Base-by-base conservation (phyloP, 805 yeast species). In the Kodamaea nitidulidarum region DNA sequence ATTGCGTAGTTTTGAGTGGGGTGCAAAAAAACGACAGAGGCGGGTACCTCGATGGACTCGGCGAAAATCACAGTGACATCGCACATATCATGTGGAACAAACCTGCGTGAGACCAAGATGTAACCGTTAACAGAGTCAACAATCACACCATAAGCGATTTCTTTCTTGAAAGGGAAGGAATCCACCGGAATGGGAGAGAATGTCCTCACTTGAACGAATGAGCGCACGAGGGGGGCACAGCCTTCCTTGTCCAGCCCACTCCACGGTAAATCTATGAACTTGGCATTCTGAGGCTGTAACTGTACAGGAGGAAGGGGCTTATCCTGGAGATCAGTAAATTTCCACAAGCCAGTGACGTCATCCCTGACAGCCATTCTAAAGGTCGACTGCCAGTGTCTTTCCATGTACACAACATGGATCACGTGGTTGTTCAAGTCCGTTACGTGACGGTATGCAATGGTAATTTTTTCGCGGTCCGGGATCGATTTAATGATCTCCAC, bases 1-100 rank as follows among this genome's bases (percentile, higher is more conserved):
- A 88, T 77, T 1, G 95, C 88, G 59, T 84, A 88, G 49, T 88
- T 88, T 50, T 83, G 86, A 26, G 86, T 78, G 24, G 97, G 96
- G 56, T 88, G 96, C 52, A 87, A 65, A 50, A 88, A 90, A 15
- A 80, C 80, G 17, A 88, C 93, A 46, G 78, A 71, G 1, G 83
- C 96, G 0, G 95, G 87, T 10, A 88, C 73, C 47, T 81, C 78
- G 15, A 86, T 76, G 1, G 95, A 83, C 46, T 90, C 96, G 3
- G 96, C 95, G 54, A 90, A 77, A 2, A 90, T 80, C 15, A 90
- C 73, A 35, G 77, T 70, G 16, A 88, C 71, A 58, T 90, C 95
- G 48, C 81, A 71, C 49, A 82, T 60, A 49, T 85, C 95, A 62
- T 88, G 95, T 6, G 96, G 95, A 17, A 88, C 86, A 39, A 76